phyloP scores from a whole-genome alignment of 2,329 filamentous ascomycete species.

The Dothistroma septosporum region DNA sequence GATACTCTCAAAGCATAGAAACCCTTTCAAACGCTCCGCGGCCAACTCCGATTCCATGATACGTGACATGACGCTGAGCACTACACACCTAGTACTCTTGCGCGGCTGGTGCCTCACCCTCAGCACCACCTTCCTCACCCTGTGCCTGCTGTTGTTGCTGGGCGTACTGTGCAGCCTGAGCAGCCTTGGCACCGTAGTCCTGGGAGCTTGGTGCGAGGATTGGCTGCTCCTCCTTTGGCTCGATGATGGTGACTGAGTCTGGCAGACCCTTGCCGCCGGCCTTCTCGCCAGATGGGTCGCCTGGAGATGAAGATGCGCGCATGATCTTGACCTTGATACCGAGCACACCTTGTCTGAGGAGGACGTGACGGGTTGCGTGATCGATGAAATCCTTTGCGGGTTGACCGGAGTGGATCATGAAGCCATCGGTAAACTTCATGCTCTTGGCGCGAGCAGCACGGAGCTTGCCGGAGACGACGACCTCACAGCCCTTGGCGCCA shows the following conservation, averaged over 20 bases:
- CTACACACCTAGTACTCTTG: constrained; percentile 18
- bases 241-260: constrained; percentile 98
- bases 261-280: constrained; percentile 96
- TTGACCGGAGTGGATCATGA: constrained; percentile 99
- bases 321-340: constrained; percentile 99
- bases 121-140: constrained; percentile 23
- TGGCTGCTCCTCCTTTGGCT: constrained; percentile 98
- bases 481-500: constrained; percentile 99
- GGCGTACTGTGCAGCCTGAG: constrained; percentile 59
- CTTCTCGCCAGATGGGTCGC: constrained; percentile 96
- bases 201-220: constrained; percentile 93
- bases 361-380: constrained; percentile 95
- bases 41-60: constrained; percentile 9
- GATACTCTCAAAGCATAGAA: constrained; percentile 1
- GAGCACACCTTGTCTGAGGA: constrained; percentile 98
- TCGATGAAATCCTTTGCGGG: constrained; percentile 99
- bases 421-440: constrained; percentile 99
- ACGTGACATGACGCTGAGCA: background rate
- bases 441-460: constrained; percentile 98
- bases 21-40: constrained; percentile 6
- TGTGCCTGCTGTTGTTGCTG: constrained; percentile 49
- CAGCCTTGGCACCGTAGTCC: constrained; percentile 95
- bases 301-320: constrained; percentile 67
- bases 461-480: constrained; percentile 98
- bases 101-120: constrained; percentile 13